These are phyloP conservation scores for Persicaria maculosa DNA, from an alignment of 148 eudicot genomes.

Conservation along the genomic window DNA sequence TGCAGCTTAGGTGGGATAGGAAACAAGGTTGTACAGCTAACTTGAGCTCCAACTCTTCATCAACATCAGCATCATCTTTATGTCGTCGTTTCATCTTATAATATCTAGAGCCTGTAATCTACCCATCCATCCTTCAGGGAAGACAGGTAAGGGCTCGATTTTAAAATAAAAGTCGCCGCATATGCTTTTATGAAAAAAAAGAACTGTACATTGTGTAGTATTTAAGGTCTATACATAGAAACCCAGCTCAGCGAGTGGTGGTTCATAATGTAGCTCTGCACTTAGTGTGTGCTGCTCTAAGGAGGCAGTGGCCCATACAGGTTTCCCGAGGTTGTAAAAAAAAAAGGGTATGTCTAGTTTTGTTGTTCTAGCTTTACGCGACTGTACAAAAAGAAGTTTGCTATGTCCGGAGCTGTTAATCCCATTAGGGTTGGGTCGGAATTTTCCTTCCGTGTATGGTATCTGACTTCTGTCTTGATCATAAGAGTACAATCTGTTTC, in stretches of 20 bases:
- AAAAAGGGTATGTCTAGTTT: background rate
- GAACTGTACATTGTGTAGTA: constrained; percentile 10
- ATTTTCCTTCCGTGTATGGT: constrained; percentile 2
- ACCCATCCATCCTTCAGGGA: background rate
- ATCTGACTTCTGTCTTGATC: background rate
- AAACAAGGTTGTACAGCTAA: constrained; percentile 14
- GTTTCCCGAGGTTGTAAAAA: background rate
- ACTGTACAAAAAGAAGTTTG: constrained; percentile 6
- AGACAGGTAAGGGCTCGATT: background rate
- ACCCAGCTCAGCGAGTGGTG: background rate
- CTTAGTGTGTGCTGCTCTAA: background rate
- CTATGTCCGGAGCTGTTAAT: background rate
- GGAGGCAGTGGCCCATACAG: background rate
- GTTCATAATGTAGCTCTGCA: constrained; percentile 9
- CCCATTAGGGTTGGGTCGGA: constrained; percentile 1
- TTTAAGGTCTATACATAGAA: constrained; percentile 7
- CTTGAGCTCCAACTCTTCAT: constrained; percentile 1
- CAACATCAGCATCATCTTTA: background rate
- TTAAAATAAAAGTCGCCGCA: background rate
- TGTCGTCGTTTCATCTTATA: background rate
- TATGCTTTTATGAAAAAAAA: background rate
- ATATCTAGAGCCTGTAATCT: no score
- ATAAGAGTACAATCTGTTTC: constrained; percentile 6
- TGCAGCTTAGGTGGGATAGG: background rate
- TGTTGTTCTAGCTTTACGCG: background rate